phyloP scores from a whole-genome alignment of 208 protist genomes.

The Angomonas ambiguus region DNA sequence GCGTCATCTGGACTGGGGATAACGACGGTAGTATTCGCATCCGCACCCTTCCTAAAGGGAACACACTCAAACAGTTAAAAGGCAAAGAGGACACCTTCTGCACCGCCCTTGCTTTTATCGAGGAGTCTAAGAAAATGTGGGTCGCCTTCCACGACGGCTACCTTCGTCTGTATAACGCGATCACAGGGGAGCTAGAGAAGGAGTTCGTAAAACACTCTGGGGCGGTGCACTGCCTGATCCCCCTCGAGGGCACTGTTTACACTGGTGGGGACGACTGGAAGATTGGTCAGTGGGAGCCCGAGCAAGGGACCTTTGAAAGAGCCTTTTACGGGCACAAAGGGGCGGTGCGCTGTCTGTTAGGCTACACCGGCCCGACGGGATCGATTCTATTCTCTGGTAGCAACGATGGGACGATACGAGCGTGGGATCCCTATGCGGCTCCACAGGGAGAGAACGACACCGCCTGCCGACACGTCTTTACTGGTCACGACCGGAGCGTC shows the following conservation, averaged over 20 bases:
- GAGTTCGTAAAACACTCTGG: conserved; percentile 29
- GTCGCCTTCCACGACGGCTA: conserved; percentile 75
- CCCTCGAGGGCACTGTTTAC: conserved; percentile 63
- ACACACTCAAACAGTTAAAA: conserved; percentile 38
- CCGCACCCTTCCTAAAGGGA: conserved; percentile 58
- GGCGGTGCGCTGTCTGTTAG: conserved; percentile 47
- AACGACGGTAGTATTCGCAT: conserved; percentile 59
- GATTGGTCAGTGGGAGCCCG: conserved; percentile 56
- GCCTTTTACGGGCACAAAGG: conserved; percentile 60
- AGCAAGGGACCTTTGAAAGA: conserved; percentile 29
- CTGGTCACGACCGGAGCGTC: conserved; percentile 36
- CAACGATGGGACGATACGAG: conserved; percentile 67
- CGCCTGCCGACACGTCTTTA: conserved; percentile 51
- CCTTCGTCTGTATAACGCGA: conserved; percentile 62
- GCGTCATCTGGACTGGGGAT: conserved; percentile 73
- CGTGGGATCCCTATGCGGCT: conserved; percentile 71
- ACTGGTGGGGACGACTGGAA: conserved; percentile 76
- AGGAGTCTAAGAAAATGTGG: conserved; percentile 46
- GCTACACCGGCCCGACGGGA: conserved; percentile 52
- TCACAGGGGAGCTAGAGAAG: conserved; percentile 30
- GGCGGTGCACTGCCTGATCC: conserved; percentile 23
- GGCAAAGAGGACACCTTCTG: conserved; percentile 50
- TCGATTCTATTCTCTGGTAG: conserved; percentile 75
- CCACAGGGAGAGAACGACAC: conserved; percentile 11
- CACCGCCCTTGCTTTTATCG: conserved; percentile 55